Percentiles rank a stretch among this genome's conserved stretches.
Conservation (phyloP, 1,139 yeast species). For the Yamadazyma buinensis region DNA sequence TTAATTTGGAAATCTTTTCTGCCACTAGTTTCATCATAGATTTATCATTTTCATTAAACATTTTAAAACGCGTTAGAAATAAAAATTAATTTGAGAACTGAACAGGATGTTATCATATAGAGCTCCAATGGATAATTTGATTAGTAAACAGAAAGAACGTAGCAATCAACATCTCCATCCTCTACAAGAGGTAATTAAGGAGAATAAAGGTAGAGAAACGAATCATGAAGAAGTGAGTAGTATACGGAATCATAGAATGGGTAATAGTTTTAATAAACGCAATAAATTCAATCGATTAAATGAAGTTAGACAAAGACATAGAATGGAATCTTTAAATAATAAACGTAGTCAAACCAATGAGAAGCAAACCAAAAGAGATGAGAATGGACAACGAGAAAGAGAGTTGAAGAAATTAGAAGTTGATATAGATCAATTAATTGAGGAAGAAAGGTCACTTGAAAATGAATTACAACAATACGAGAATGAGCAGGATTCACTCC, state of each 20-base stretch:
- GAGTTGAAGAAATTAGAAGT: too few species aligned
- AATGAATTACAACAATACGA: slow-evolving; percentile 10
- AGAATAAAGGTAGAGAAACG: slow-evolving; percentile 7
- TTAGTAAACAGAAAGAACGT: slow-evolving; percentile 19
- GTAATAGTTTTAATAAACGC: slow-evolving; percentile 16
- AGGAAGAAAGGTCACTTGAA: slow-evolving; percentile 25
- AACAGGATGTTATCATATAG: too few species aligned
- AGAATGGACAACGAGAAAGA: too few species aligned
- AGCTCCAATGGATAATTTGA: too few species aligned
- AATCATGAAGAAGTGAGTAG: slow-evolving; percentile 1
- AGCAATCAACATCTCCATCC: slow-evolving; percentile 19
- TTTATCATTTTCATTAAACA: slow-evolving; percentile 21
- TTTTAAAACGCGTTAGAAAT: not conserved
- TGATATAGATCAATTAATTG: slow-evolving; percentile 27
- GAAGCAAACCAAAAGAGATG: slow-evolving; percentile 15
- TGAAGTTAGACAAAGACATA: slow-evolving; percentile 26
- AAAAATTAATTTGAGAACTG: too few species aligned
- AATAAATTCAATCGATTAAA: slow-evolving; percentile 27
- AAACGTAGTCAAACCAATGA: slow-evolving; percentile 25
- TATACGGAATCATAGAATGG: slow-evolving; percentile 8
- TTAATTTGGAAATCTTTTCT: slow-evolving; percentile 12
- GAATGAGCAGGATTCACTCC: slow-evolving; percentile 9
- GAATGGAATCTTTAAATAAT: slow-evolving; percentile 20
- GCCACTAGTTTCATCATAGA: slow-evolving; percentile 16
- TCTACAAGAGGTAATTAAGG: slow-evolving; percentile 12